Conservation (phyloP, 495 filamentous ascomycete genomes). For the Collariella sp. region DNA sequence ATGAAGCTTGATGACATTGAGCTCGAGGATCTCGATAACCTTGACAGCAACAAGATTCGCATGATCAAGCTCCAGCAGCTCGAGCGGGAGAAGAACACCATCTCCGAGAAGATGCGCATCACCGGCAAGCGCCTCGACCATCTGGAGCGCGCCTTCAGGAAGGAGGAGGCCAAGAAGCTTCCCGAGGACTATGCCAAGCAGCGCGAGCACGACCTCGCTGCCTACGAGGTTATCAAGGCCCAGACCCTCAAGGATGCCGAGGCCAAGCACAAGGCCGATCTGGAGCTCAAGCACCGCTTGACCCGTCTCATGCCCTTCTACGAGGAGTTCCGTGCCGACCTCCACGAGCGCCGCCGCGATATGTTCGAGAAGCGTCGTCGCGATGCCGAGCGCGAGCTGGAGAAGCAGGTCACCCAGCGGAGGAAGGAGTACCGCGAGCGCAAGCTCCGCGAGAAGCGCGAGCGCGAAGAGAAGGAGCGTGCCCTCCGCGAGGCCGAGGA, state of each 20-base stretch:
- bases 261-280: constrained; percentile 75
- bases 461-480: constrained; percentile 74
- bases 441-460: constrained; percentile 63
- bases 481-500: constrained; percentile 75
- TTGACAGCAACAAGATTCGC: constrained; percentile 82
- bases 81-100: constrained; percentile 93
- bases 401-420: constrained; percentile 79
- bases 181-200: constrained; percentile 78
- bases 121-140: constrained; percentile 96
- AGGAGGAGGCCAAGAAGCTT: constrained; percentile 89
- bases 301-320: constrained; percentile 71
- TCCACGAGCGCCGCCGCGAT: constrained; percentile 79
- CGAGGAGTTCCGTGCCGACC: constrained; percentile 67
- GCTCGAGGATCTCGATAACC: constrained; percentile 63
- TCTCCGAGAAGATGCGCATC: constrained; percentile 78
- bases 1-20: constrained; percentile 82
- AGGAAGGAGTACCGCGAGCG: constrained; percentile 74
- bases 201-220: constrained; percentile 66
- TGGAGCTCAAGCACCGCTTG: constrained; percentile 87
- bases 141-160: constrained; percentile 90
- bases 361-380: constrained; percentile 91
- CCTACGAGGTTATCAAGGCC: constrained; percentile 68
- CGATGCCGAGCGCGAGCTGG: constrained; percentile 79
- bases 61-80: constrained; percentile 90
- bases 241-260: constrained; percentile 73